Percentiles rank a stretch among this genome's conserved stretches.
Evolutionary conservation across 495 filamentous ascomycete genomes (phyloP).

Genomic region (Penicillium pulvis): DNA sequence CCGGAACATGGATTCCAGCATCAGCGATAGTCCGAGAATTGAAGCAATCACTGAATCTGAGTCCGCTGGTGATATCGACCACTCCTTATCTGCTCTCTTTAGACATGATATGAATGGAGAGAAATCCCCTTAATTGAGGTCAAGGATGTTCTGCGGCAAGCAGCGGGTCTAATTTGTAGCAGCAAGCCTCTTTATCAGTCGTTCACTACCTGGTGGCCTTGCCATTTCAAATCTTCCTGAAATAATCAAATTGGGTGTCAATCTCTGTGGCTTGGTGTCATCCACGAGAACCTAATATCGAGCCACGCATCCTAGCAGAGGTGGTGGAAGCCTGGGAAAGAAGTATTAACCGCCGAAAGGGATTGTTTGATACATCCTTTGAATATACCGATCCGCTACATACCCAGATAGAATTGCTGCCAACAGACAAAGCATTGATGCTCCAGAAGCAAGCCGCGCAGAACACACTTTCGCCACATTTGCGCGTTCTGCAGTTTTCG

Average conservation of each 20-base stretch:
- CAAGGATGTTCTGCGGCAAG: slow-evolving; percentile 75
- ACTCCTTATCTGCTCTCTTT: slow-evolving; percentile 58
- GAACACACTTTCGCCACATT: slow-evolving; percentile 80
- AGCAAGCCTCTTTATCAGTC: slow-evolving; percentile 69
- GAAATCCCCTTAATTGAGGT: slow-evolving; percentile 72
- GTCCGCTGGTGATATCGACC: slow-evolving; percentile 32
- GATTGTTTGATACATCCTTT: slow-evolving; percentile 78
- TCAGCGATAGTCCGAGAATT: background rate
- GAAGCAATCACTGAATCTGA: slow-evolving; percentile 11
- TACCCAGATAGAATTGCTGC: slow-evolving; percentile 87
- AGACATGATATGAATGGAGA: slow-evolving; percentile 64
- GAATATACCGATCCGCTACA: slow-evolving; percentile 82
- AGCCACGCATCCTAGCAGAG: slow-evolving; percentile 78
- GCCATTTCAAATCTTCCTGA: slow-evolving; percentile 92
- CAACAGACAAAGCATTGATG: slow-evolving; percentile 79
- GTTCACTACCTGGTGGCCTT: slow-evolving; percentile 84
- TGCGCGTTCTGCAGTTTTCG: slow-evolving; percentile 85
- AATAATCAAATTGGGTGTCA: slow-evolving; percentile 92
- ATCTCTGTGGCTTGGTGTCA: slow-evolving; percentile 93
- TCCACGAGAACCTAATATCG: slow-evolving; percentile 90
- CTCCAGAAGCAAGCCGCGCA: slow-evolving; percentile 72
- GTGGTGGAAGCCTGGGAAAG: slow-evolving; percentile 86
- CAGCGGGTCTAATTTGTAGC: slow-evolving; percentile 81
- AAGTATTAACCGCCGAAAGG: slow-evolving; percentile 70
- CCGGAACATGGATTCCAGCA: slow-evolving; percentile 13